phyloP scores from a whole-genome alignment of 768 basidiomycete genomes.

The Naganishia vishniacii region DNA sequence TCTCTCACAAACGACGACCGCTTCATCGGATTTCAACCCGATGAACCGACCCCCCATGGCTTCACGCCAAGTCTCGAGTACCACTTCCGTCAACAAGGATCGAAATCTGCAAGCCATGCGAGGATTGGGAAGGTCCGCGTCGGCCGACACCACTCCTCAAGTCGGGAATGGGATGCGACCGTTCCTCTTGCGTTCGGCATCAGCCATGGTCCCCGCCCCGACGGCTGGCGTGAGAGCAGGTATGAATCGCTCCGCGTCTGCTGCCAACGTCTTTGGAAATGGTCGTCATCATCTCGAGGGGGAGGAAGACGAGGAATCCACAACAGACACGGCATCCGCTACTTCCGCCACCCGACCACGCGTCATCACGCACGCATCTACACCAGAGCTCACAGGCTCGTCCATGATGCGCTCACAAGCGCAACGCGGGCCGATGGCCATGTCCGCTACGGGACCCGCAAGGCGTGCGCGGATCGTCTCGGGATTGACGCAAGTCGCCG shows the following conservation, averaged over 20 bases:
- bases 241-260: background rate
- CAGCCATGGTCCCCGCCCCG: slow-evolving; percentile 6
- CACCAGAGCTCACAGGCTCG: background rate
- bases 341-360: slow-evolving; percentile 15
- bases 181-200: slow-evolving; percentile 8
- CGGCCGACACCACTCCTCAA: background rate
- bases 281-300: background rate
- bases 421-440: slow-evolving; percentile 1
- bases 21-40: background rate
- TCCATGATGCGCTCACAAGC: background rate
- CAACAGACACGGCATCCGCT: background rate
- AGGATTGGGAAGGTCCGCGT: background rate
- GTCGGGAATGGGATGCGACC: slow-evolving; percentile 2
- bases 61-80: background rate
- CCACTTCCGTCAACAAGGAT: slow-evolving; percentile 8
- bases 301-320: background rate
- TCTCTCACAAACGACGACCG: slow-evolving; percentile 6
- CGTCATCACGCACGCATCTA: slow-evolving; percentile 14
- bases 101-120: slow-evolving; percentile 7
- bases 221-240: background rate
- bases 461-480: slow-evolving; percentile 14
- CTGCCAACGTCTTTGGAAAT: slow-evolving; percentile 12
- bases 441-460: slow-evolving; percentile 3
- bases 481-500: slow-evolving; percentile 6
- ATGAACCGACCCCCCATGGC: background rate